A percentile compares a stretch with the other conserved stretches of the same genome.
phyloP scores from a whole-genome alignment of 164 flowering plant species.

The Vitis vinifera region DNA sequence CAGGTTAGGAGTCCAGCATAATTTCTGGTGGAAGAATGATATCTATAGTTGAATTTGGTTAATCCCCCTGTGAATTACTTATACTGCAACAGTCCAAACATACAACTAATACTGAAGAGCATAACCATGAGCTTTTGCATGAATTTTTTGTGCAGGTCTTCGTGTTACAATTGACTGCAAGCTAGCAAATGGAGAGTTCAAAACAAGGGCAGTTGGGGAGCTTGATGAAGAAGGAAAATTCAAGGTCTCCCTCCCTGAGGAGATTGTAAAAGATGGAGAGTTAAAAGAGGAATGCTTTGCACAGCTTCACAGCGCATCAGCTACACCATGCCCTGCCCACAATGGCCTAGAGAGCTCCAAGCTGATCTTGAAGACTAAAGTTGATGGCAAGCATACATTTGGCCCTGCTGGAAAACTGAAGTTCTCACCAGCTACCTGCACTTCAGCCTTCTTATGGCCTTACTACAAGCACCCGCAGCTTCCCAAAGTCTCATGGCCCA shows the following conservation, averaged over 20 bases:
- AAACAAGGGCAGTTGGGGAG: conserved; percentile 52
- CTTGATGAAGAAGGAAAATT: conserved; percentile 72
- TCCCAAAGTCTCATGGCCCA: conserved; percentile 19
- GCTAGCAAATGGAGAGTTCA: conserved; percentile 38
- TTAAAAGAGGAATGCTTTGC: conserved; percentile 76
- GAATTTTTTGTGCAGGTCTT: conserved; percentile 47
- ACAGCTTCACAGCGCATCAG: conserved; percentile 64
- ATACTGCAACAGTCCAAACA: too few species aligned
- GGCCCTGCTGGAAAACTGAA: conserved; percentile 44
- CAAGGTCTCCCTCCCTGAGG: conserved; percentile 47
- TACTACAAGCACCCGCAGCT: conserved; percentile 38
- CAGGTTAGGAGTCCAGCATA: too few species aligned
- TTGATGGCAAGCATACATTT: conserved; percentile 44
- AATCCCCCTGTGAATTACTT: too few species aligned
- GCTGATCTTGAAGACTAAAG: conserved; percentile 37
- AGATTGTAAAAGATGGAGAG: conserved; percentile 44
- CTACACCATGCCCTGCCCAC: conserved; percentile 56
- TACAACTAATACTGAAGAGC: neutral
- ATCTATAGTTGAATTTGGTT: too few species aligned
- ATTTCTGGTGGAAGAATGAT: too few species aligned
- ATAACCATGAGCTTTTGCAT: neutral
- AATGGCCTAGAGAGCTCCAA: conserved; percentile 53
- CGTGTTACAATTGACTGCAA: conserved; percentile 67
- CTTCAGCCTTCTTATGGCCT: conserved; percentile 70
- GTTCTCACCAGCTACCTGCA: conserved; percentile 59